Evolutionary conservation across 2,329 filamentous ascomycete genomes (phyloP), one percentile per base, ranked within the genome.

Genomic region (Waltergamsia citrina): DNA sequence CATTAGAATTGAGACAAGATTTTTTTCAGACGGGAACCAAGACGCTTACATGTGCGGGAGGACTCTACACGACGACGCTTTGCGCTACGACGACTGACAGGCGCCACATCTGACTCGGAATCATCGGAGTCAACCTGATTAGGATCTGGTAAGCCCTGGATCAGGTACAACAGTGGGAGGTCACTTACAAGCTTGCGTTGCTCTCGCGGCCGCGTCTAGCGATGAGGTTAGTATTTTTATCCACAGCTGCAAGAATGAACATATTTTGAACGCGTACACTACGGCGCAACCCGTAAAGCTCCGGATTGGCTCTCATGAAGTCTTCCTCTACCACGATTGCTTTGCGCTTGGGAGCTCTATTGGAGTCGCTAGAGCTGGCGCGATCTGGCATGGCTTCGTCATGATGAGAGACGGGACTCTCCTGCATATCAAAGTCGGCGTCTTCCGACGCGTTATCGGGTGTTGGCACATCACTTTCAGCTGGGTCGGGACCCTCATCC

Each of bases 251-350:
- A 29, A 28, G 11, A 17, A 9, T 7, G n/a, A 22, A 9, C 4
- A 21, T 8, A 19, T 7, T 16, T 28, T 28, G 33, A 20, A 19
- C 25, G 29, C 35, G 14, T 33, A 92, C 88, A 65, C 92, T 98
- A 63, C 92, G 77, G 47, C 92, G 78, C 45, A 98, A 69, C 31
- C 92, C 92, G 64, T 96, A 98, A 7, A 98, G 69, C 60, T 94
- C 87, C 29, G 92, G 92, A 50, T 98, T 94, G 51, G 85, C 83
- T 49, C 81, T 74, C 48, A 96, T 94, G 52, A 79, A 88, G 30
- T 87, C 80, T 38, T 92, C 81, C 47, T 92, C 84, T 33, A 81
- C 78, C 24, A 74, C 54, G 52, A 69, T 56, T 44, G 69, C 59
- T 62, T 85, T 82, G 60, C 87, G 81, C 68, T 94, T 94, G 40